Conservation (phyloP, 169 alveolate species). For the Eimeria maxima region DNA sequence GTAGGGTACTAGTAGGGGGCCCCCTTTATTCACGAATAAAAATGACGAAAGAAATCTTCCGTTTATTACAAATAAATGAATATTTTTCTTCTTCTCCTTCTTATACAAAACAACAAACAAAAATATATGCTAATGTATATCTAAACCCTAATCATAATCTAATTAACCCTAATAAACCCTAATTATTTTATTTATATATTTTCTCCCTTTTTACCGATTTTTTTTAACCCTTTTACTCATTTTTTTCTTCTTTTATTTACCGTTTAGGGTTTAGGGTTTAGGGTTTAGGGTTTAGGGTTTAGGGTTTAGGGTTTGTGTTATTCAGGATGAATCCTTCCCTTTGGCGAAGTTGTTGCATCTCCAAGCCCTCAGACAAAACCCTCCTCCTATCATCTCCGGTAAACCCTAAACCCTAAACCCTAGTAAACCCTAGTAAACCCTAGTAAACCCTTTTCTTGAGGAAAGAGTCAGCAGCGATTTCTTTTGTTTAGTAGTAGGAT, state of each 20-base stretch:
- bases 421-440: no score
- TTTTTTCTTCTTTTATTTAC: no score
- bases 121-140: no score
- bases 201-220: no score
- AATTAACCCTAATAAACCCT: no score
- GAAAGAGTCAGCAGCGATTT: background rate
- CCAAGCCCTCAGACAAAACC: background rate
- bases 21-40: conserved; percentile 1
- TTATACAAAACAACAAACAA: background rate
- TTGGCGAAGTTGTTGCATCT: conserved; percentile 13
- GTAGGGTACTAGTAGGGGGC: conserved; percentile 70
- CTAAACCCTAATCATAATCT: no score
- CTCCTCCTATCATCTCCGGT: background rate
- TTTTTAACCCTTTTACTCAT: no score
- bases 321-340: background rate
- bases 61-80: background rate
- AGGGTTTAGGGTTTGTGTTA: background rate
- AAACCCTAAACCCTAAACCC: background rate
- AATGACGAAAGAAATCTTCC: background rate
- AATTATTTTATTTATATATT: no score
- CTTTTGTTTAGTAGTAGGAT: background rate
- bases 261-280: conserved; percentile 23
- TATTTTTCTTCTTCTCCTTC: background rate
- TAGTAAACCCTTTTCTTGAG: no score
- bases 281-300: conserved; percentile 32